Base-by-base conservation (phyloP, 2,329 filamentous ascomycete genomes). In the Byssoonygena ceratinophila region DNA sequence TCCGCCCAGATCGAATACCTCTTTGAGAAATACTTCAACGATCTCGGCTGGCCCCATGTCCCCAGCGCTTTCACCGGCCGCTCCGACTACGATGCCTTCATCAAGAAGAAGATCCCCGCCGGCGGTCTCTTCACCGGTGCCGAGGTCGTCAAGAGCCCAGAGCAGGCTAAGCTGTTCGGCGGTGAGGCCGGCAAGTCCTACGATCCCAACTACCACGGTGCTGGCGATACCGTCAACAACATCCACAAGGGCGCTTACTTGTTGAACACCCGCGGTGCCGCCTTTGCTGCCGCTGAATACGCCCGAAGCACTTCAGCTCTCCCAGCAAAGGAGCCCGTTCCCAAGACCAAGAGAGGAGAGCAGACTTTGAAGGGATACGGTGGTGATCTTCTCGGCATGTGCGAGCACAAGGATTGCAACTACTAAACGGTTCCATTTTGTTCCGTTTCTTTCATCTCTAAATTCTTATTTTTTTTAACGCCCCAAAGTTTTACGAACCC, bases 101-200 rank as follows among this genome's bases (percentile, higher is more conserved):
- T 89, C 61, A 75, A 79, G 32, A 76, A 79, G 52, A 83, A 83
- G 2, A 87, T 90, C 39, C 83, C 86, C 0, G 80, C 80, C 0
- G 85, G 86, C 22, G 86, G 86, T 27, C 80, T 90, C 55, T 84
- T 85, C 51, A 88, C 85, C 1, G 86, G 86, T 36, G 86, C 86
- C 1, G 85, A 90, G 67, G 83, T 78, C 11, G 66, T 86, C 69
- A 90, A 89, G 78, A 87, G 84, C 0, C 69, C 75, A 46, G 75
- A 80, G 31, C 83, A 90, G 63, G 77, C 69, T 1, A 71, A 70
- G 37, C 68, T 80, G 68, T 91, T 88, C 64, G 85, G 86, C n/a
- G 86, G 86, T 34, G 71, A 74, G 55, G 82, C 80, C 0, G 84
- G 75, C 37, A 67, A 72, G n/a, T 66, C 71, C 31, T 79, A 75